phyloP scores from a whole-genome alignment of 2,329 filamentous ascomycete species.

The Lasiodiplodia sp. region DNA sequence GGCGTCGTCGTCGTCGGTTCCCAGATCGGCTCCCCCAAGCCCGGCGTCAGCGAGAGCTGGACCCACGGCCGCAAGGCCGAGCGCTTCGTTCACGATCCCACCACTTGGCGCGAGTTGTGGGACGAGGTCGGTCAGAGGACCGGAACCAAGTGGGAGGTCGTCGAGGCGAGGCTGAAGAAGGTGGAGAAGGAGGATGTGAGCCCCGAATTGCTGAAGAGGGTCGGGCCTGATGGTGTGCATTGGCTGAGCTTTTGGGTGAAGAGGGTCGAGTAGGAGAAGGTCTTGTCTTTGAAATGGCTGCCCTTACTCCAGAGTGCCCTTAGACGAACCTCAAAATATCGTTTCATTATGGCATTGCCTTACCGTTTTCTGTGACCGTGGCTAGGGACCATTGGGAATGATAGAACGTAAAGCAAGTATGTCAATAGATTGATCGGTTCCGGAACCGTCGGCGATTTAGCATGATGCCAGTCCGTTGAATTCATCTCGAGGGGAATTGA shows the following conservation, averaged over 20 bases:
- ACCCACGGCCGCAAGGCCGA: neutral
- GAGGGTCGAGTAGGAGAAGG: slow-evolving; percentile 2
- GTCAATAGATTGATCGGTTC: no score
- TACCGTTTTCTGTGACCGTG: no score
- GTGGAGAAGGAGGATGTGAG: neutral
- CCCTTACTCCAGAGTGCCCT: no score
- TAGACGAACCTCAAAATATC: no score
- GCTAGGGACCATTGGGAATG: no score
- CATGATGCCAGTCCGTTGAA: no score
- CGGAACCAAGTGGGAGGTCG: slow-evolving; percentile 31
- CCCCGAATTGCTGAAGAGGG: neutral
- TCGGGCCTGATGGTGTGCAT: neutral
- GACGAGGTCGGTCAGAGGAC: slow-evolving; percentile 45
- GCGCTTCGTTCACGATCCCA: slow-evolving; percentile 43
- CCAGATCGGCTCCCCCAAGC: slow-evolving; percentile 53
- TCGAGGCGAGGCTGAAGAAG: neutral
- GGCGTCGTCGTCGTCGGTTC: slow-evolving; percentile 61
- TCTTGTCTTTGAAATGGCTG: no score
- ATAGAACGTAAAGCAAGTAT: no score
- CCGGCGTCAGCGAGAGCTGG: slow-evolving; percentile 32
- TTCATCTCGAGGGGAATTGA: no score
- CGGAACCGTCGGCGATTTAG: no score
- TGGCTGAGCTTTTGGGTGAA: slow-evolving; percentile 6
- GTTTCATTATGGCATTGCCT: no score
- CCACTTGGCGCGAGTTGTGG: slow-evolving; percentile 49